Base-by-base conservation (phyloP, 768 basidiomycete species). In the Phaeotremella skinneri region DNA sequence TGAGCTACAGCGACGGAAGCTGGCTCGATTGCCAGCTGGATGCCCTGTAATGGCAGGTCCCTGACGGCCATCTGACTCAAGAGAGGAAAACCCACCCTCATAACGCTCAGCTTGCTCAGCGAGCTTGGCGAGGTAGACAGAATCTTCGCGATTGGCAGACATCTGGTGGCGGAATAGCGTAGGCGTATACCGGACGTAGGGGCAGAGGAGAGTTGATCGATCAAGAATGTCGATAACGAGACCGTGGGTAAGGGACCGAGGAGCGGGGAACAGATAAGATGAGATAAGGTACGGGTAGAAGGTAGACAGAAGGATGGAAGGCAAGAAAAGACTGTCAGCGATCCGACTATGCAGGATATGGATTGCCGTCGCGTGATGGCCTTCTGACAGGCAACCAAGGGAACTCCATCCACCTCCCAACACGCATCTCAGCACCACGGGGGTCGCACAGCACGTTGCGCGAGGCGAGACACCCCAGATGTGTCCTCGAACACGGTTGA, bases 61-160 rank as follows among this genome's bases (percentile, higher is more conserved):
- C 42, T 41, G 20, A 34, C 20, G 25, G 25, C 17, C n/a, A 45
- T 43, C 29, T 11, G 14, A 45, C 13, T 17, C 7, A 34, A 41
- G 39, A 25, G 2, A 37, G 23, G 14, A 9, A 17, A 37, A 74
- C 76, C 66, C 43, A 88, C 93, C 93, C 83, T 97, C 93, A 79
- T 97, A 98, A 51, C 94, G 93, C 85, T 98, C 93, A 73, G 94
- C 94, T 83, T 97, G 92, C 83, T 97, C 92, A 79, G 91, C 91
- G 83, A 97, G 91, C 90, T 98, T 98, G 82, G 94, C 93, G 81
- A 96, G 92, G 85, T 97, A 98, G 81, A 98, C 93, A 73, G 88
- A 91, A 80, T 93, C 90, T 85, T 93, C 91, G 77, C 91, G 90
- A 78, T 85, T 81, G 30, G 59, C 53, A 76, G 87, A 87, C 78